Evolutionary conservation across 352 stramenopile species (phyloP).

Genomic region (Phytophthora tentaculata): DNA sequence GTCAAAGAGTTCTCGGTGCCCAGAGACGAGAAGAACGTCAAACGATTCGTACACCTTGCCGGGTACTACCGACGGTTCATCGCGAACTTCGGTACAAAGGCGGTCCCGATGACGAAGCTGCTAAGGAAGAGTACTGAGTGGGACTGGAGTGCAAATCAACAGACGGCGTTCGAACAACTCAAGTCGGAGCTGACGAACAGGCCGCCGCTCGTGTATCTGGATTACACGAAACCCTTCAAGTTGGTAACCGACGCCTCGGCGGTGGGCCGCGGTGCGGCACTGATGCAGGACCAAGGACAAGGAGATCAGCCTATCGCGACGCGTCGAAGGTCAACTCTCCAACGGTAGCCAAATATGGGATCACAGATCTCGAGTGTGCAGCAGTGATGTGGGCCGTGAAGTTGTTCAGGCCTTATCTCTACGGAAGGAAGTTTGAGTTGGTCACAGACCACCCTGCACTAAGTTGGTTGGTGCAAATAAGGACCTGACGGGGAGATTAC

Average conservation of each 20-base stretch:
- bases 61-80: slow-evolving; percentile 11
- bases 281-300: not conserved
- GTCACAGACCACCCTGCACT: too few species aligned
- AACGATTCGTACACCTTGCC: slow-evolving; percentile 32
- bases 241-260: not conserved
- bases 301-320: not conserved
- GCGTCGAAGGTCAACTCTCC: not conserved
- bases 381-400: not conserved
- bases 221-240: not conserved
- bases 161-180: not conserved
- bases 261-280: too few species aligned
- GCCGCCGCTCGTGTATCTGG: not conserved
- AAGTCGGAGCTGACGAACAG: not conserved
- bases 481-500: too few species aligned
- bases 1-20: too few species aligned
- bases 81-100: not conserved
- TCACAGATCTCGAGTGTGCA: not conserved
- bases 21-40: not conserved
- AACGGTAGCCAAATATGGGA: not conserved
- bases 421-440: too few species aligned
- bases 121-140: not conserved
- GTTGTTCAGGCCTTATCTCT: not conserved
- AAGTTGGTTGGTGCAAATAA: too few species aligned
- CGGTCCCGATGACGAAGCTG: not conserved
- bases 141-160: not conserved